Percentiles rank a stretch among this genome's conserved stretches.
phyloP scores from a whole-genome alignment of 495 filamentous ascomycete species.

The Sabuloglossum arenarium region DNA sequence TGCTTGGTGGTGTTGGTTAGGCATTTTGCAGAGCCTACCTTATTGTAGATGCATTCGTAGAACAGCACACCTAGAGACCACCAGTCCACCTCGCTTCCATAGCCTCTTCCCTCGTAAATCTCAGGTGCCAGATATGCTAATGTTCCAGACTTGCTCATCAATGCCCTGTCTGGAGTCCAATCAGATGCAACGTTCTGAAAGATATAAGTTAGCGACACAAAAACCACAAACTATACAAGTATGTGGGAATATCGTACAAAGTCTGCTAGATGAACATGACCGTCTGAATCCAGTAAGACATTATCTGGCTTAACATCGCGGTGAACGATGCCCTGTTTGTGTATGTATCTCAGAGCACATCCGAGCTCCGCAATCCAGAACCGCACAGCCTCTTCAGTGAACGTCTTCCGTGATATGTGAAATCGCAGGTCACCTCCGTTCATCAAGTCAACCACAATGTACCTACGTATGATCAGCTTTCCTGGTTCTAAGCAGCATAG shows the following conservation, averaged over 20 bases:
- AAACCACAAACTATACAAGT: conserved; percentile 3
- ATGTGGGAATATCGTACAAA: conserved; percentile 43
- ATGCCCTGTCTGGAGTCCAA: conserved; percentile 53
- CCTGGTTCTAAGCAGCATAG: background rate
- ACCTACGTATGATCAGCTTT: conserved; percentile 22
- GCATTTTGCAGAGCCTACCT: conserved; percentile 32
- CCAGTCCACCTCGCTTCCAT: conserved; percentile 82
- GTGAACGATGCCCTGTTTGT: conserved; percentile 83
- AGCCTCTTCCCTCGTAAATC: conserved; percentile 77
- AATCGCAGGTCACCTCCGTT: conserved; percentile 93
- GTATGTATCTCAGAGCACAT: conserved; percentile 82
- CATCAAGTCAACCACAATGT: conserved; percentile 96
- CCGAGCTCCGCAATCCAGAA: conserved; percentile 94
- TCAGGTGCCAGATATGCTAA: conserved; percentile 91
- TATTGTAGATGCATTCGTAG: conserved; percentile 98
- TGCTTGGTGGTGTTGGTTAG: background rate
- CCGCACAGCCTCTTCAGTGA: conserved; percentile 88
- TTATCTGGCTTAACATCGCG: conserved; percentile 96
- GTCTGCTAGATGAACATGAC: conserved; percentile 93
- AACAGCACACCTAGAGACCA: conserved; percentile 94
- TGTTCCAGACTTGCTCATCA: conserved; percentile 93
- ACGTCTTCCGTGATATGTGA: conserved; percentile 93
- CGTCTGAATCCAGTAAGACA: conserved; percentile 78
- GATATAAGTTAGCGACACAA: conserved; percentile 3
- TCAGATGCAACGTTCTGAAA: conserved; percentile 88